Conservation (phyloP, 1,139 yeast species). For the Diutina neorugosa region DNA sequence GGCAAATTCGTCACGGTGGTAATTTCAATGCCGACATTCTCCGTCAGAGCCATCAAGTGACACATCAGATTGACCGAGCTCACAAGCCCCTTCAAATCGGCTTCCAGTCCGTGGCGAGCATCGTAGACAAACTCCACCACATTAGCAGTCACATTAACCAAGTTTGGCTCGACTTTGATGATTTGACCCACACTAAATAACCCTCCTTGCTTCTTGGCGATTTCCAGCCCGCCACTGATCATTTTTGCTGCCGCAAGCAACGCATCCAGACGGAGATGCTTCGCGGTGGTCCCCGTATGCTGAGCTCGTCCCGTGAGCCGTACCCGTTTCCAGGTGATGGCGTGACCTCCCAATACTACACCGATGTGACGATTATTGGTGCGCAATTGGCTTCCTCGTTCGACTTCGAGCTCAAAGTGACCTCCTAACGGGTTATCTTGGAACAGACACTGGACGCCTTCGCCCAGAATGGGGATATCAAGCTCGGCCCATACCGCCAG, state of each 20-base stretch:
- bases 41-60: neutral
- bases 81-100: conserved; percentile 24
- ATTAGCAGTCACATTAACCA: conserved; percentile 58
- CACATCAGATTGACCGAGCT: neutral
- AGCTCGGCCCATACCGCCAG: conserved; percentile 63
- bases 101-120: conserved; percentile 43
- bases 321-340: conserved; percentile 49
- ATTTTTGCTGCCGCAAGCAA: conserved; percentile 44
- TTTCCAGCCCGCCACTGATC: conserved; percentile 42
- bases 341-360: conserved; percentile 56
- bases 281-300: conserved; percentile 71
- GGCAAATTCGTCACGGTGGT: neutral
- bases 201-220: conserved; percentile 41
- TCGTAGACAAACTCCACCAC: conserved; percentile 46
- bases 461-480: conserved; percentile 15
- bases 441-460: conserved; percentile 35
- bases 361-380: conserved; percentile 44
- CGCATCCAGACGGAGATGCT: conserved; percentile 50
- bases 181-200: conserved; percentile 50
- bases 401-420: conserved; percentile 66
- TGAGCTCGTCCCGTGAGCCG: conserved; percentile 48
- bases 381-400: conserved; percentile 65
- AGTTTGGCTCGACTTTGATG: conserved; percentile 38
- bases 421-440: conserved; percentile 45
- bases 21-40: neutral